A percentile compares a stretch with the other conserved stretches of the same genome.
Evolutionary conservation across 23 red algal species (phyloP).

Genomic region (Gracilaria domingensis): DNA sequence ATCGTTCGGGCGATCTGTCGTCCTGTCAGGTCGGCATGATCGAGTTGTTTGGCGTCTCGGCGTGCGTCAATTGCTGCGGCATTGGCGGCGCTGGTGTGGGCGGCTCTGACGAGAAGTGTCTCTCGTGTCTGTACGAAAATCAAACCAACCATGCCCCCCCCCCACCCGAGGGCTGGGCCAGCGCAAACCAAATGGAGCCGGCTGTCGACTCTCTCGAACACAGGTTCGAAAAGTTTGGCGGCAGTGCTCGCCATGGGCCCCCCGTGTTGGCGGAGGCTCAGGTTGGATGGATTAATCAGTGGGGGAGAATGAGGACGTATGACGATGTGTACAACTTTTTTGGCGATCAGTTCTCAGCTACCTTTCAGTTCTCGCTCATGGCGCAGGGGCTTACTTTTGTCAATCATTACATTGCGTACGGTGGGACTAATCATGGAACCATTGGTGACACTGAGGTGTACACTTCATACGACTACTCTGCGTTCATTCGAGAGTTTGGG

Average conservation of each 20-base stretch:
- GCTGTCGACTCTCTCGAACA: constrained; percentile 73
- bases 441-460: constrained; percentile 94
- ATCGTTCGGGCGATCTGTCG: constrained; percentile 71
- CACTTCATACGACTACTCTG: constrained; percentile 93
- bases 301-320: constrained; percentile 89
- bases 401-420: constrained; percentile 84
- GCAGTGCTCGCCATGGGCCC: constrained; percentile 70
- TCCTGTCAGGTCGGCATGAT: constrained; percentile 71
- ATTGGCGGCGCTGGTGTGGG: constrained; percentile 80
- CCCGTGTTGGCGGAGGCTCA: constrained; percentile 80
- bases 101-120: constrained; percentile 62
- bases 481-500: constrained; percentile 88
- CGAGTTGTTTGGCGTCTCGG: constrained; percentile 66
- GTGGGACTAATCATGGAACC: constrained; percentile 92
- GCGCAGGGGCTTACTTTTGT: constrained; percentile 87
- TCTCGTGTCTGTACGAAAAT: constrained; percentile 67
- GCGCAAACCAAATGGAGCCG: constrained; percentile 54
- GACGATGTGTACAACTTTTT: constrained; percentile 95
- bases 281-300: constrained; percentile 97
- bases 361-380: constrained; percentile 76
- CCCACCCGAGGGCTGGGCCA: constrained; percentile 71
- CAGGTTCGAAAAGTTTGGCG: constrained; percentile 71
- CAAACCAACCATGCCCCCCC: constrained; percentile 49
- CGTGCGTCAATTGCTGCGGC: constrained; percentile 77
- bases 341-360: constrained; percentile 82